These are phyloP conservation scores for Dysphania ambrosioides DNA, from an alignment of 148 eudicot species.

Conservation along the genomic window DNA sequence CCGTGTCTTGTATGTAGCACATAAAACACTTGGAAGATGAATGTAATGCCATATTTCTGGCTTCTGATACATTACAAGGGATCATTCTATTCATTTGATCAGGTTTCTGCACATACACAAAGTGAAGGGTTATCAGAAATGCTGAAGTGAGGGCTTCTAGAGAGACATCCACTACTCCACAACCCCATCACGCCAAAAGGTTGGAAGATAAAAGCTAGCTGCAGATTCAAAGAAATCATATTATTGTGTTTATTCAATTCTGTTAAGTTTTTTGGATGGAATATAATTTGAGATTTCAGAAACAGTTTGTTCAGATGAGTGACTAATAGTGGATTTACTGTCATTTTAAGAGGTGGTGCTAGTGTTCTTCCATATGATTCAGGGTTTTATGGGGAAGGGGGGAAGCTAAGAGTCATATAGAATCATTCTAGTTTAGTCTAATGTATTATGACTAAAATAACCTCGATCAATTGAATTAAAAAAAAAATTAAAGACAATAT, in stretches of 20 bases:
- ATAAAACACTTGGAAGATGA: neutral
- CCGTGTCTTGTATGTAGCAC: neutral
- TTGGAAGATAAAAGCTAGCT: too few species aligned
- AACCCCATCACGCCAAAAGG: too few species aligned
- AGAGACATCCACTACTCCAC: neutral
- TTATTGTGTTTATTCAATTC: neutral
- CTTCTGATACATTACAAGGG: neutral
- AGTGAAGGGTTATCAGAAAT: neutral
- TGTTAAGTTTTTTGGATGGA: neutral
- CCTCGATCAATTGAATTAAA: too few species aligned
- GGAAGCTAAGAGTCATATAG: too few species aligned
- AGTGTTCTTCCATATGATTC: too few species aligned
- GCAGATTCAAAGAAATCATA: too few species aligned
- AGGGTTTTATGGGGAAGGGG: too few species aligned
- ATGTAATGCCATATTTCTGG: neutral
- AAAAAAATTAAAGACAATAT: too few species aligned
- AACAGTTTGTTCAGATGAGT: neutral
- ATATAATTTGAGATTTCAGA: neutral
- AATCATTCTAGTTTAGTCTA: too few species aligned
- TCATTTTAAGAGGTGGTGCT: too few species aligned
- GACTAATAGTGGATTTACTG: too few species aligned
- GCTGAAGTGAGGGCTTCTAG: neutral
- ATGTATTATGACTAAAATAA: too few species aligned
- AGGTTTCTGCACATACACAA: neutral
- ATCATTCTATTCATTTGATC: conserved; percentile 5